These are phyloP conservation scores for Leishmania gerbilli DNA, from an alignment of 208 protist genomes.

Conservation along the genomic window DNA sequence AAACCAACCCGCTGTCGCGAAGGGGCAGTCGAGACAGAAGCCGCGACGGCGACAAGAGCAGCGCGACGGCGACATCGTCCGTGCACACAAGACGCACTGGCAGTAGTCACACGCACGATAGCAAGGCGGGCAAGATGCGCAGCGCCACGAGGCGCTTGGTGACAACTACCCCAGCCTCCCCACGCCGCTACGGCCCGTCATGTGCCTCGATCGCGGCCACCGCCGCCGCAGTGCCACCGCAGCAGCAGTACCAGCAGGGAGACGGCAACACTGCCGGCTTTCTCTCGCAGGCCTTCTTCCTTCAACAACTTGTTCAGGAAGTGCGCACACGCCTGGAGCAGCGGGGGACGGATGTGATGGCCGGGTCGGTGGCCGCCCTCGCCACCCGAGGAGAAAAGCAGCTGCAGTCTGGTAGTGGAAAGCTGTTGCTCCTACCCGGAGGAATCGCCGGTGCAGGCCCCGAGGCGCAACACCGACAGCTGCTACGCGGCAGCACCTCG, in stretches of 20 bases:
- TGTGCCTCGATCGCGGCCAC: not conserved
- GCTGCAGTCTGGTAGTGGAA: not conserved
- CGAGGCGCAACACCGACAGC: conserved; percentile 9
- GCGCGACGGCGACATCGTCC: not conserved
- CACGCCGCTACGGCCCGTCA: not conserved
- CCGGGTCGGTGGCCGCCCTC: conserved; percentile 17
- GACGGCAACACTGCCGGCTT: conserved; percentile 21
- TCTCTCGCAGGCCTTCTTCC: conserved; percentile 25
- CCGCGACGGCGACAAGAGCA: conserved; percentile 2
- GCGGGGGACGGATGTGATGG: conserved; percentile 23
- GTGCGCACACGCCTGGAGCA: conserved; percentile 26
- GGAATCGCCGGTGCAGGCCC: not conserved
- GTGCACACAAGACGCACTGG: not conserved
- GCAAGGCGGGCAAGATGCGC: not conserved
- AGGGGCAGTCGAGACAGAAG: not conserved
- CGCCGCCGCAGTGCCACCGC: not conserved
- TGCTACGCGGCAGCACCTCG: conserved; percentile 2
- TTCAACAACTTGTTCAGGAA: conserved; percentile 29
- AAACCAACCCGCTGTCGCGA: not conserved
- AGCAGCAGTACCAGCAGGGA: conserved; percentile 7
- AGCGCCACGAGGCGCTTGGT: not conserved
- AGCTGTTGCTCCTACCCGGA: conserved; percentile 5
- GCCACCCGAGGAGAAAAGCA: conserved; percentile 6
- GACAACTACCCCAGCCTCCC: not conserved
- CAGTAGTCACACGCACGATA: conserved; percentile 1